phyloP scores from a whole-genome alignment of 2,329 filamentous ascomycete genomes.

The Trichoderma harzianum region DNA sequence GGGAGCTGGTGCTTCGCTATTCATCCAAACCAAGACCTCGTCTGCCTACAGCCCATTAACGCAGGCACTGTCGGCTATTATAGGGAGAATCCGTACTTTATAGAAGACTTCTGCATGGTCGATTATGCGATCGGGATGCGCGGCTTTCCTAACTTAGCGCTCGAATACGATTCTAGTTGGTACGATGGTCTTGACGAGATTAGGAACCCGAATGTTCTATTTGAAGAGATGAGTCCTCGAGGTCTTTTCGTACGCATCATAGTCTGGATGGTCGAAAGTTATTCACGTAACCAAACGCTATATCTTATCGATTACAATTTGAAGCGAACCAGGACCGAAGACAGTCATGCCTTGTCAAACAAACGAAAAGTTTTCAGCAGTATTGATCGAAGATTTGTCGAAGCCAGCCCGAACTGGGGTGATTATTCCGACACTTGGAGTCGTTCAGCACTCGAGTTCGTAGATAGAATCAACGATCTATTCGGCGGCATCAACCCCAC shows the following conservation, averaged over 20 bases:
- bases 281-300: background rate
- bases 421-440: background rate
- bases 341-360: background rate
- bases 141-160: background rate
- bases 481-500: background rate
- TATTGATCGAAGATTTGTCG: background rate
- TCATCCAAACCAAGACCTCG: background rate
- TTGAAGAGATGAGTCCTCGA: background rate
- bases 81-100: background rate
- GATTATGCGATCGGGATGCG: background rate
- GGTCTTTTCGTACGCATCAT: background rate
- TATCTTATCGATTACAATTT: slow-evolving; percentile 6
- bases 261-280: background rate
- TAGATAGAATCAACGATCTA: fast-evolving
- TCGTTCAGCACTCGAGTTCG: background rate
- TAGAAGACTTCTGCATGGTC: background rate
- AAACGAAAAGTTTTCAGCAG: background rate
- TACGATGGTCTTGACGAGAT: background rate
- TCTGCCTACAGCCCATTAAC: background rate
- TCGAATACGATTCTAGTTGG: slow-evolving; percentile 1
- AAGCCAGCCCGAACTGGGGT: background rate
- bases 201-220: background rate
- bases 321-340: background rate
- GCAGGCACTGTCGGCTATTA: background rate
- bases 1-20: background rate